Evolutionary conservation across 179 eudicot genomes (phyloP), one percentile per base, ranked within the genome.

Genomic region (Beta macrorhiza): DNA sequence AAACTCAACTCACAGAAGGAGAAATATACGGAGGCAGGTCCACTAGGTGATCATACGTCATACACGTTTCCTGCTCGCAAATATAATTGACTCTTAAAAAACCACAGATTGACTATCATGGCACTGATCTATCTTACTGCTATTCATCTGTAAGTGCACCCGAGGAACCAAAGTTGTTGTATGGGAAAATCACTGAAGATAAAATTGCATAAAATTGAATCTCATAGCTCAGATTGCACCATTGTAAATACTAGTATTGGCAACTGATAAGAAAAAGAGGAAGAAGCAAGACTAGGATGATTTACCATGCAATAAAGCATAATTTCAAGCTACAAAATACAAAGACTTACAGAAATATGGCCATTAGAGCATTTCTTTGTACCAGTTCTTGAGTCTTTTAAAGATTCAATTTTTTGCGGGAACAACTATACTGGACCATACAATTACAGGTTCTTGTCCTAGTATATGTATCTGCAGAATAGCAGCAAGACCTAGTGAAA

Each of bases 401-500:
- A 69, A 42, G 8, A 11, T 17, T 37, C 42, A 20, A 17, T 16
- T 44, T 7, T 22, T 64, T 64, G 14, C 68, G 8, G 14, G 42
- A 64, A 16, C 42, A 11, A 22, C 44, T 64, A 25, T 10, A 65
- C 69, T 37, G 16, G 13, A 65, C 16, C 17, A 25, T 16, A 29
- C 42, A 25, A 25, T 29, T 13, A 4, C 5, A 65, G 44, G 6
- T 11, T 65, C 15, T 65, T 15, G 2, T 25, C 69, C 16, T 65
- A 65, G 19, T 57, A 17, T 16, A 53, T 5, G n/a, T 13, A 4
- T 19, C 1, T 59, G 49, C 51, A 61, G 64, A 47, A 20, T 22
- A 70, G 57, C 17, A 71, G 47, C 76, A 52, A 79, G 59, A 72
- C 49, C 47, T 11, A 22, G 49, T 77, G 49, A 32, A 8, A 51